A percentile compares a stretch with the other conserved stretches of the same genome.
Evolutionary conservation across 306 rosid genomes (phyloP).

Genomic region (Cicer arietinum): DNA sequence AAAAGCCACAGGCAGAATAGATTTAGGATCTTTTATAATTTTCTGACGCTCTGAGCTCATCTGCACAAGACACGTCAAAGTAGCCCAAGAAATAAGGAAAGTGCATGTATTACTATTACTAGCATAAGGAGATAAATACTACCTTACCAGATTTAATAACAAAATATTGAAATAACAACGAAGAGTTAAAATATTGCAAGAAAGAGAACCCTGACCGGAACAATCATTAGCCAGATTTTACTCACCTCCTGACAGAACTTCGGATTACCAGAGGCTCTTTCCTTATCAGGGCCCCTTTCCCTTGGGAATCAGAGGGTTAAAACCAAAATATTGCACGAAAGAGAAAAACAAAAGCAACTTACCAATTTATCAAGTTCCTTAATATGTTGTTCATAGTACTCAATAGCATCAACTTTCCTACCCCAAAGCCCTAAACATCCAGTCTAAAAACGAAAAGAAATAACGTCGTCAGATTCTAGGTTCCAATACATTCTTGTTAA

Average conservation of each 20-base stretch:
- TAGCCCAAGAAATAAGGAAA: conserved; percentile 33
- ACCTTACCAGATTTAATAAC: not conserved
- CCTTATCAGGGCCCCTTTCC: no score
- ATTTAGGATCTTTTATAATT: conserved; percentile 79
- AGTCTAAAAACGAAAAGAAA: conserved; percentile 52
- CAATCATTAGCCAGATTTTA: no score
- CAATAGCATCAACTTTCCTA: conserved; percentile 75
- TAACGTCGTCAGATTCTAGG: conserved; percentile 38
- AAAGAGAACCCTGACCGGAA: conserved; percentile 10
- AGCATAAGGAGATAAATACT: conserved; percentile 3
- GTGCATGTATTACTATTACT: conserved; percentile 8
- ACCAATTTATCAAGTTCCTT: conserved; percentile 73
- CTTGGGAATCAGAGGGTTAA: no score
- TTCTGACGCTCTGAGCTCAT: conserved; percentile 78
- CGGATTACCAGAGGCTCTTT: no score
- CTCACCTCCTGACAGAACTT: no score
- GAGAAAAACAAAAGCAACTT: conserved; percentile 45
- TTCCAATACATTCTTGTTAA: not conserved
- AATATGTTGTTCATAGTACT: conserved; percentile 71
- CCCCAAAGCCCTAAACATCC: conserved; percentile 80
- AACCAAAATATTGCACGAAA: conserved; percentile 19
- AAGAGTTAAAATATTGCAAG: conserved; percentile 24
- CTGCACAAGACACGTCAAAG: conserved; percentile 53
- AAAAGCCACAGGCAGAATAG: conserved; percentile 84
- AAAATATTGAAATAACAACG: not conserved